A percentile compares a stretch with the other conserved stretches of the same genome.
These are phyloP conservation scores for Atkinsonella texensis DNA, from an alignment of 2,329 filamentous ascomycete genomes.

Conservation along the genomic window DNA sequence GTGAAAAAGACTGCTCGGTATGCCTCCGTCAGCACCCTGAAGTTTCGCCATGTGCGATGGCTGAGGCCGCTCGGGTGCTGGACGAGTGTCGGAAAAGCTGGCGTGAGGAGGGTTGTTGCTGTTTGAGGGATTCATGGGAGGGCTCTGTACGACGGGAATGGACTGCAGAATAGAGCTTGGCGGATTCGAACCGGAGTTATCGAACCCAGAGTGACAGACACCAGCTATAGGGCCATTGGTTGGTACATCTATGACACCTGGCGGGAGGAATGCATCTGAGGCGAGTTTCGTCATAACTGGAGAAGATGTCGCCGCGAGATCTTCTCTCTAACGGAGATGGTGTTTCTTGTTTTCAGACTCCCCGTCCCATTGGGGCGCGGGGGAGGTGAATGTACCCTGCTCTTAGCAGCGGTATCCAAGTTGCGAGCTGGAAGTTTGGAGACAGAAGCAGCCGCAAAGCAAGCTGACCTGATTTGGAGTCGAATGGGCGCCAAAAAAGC, in stretches of 20 bases:
- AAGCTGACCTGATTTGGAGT: background rate
- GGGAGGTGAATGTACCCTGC: background rate
- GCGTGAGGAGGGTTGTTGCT: background rate
- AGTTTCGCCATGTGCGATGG: background rate
- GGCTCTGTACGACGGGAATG: background rate
- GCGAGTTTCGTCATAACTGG: slow-evolving; percentile 27
- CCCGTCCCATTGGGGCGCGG: slow-evolving; percentile 3
- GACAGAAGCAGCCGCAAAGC: background rate
- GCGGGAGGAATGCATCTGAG: slow-evolving; percentile 31
- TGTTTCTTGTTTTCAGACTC: background rate
- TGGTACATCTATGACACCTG: slow-evolving; percentile 21
- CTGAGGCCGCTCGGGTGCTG: background rate
- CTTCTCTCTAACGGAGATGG: background rate
- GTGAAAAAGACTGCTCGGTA: background rate
- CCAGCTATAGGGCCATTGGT: slow-evolving; percentile 12
- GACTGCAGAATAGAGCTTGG: background rate
- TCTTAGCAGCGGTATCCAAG: background rate
- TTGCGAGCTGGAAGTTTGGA: background rate
- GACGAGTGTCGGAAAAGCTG: background rate
- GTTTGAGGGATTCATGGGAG: background rate
- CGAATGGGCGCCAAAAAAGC: background rate
- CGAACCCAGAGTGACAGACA: slow-evolving; percentile 3
- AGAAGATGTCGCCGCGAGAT: background rate
- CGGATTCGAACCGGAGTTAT: slow-evolving; percentile 1
- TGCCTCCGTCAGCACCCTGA: background rate